Evolutionary conservation across 768 basidiomycete species (phyloP).

Genomic region (Vishniacozyma victoriae): DNA sequence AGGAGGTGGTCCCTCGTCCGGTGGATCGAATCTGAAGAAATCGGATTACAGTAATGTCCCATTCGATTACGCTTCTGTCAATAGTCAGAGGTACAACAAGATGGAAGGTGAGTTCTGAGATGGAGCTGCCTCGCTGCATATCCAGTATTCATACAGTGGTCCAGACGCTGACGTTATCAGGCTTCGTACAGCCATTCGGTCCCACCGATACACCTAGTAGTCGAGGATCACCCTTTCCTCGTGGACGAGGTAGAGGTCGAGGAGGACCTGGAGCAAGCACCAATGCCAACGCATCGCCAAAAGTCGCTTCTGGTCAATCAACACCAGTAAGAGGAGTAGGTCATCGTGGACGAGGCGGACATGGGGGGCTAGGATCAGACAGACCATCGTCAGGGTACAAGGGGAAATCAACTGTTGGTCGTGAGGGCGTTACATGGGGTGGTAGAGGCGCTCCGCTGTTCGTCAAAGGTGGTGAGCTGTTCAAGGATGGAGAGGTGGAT

Average conservation of each 20-base stretch:
- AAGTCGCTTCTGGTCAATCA: neutral
- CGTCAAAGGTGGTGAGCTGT: slow-evolving; percentile 45
- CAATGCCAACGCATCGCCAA: neutral
- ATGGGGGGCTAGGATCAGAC: slow-evolving; percentile 7
- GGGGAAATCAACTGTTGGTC: slow-evolving; percentile 14
- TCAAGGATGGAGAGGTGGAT: slow-evolving; percentile 42
- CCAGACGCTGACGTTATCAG: too few relatives aligned
- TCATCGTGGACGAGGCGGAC: slow-evolving; percentile 8
- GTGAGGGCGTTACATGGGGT: slow-evolving; percentile 18
- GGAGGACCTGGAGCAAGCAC: neutral
- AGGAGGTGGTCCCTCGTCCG: slow-evolving; percentile 5
- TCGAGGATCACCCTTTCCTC: slow-evolving; percentile 12
- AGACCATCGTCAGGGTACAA: slow-evolving; percentile 12
- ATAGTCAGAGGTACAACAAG: slow-evolving; percentile 31
- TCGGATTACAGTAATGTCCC: slow-evolving; percentile 31
- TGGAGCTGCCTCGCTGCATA: too few relatives aligned
- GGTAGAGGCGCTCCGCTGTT: slow-evolving; percentile 37
- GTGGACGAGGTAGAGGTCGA: slow-evolving; percentile 6
- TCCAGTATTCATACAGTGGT: too few relatives aligned
- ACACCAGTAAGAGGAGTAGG: too few relatives aligned
- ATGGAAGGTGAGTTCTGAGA: slow-evolving; percentile 31
- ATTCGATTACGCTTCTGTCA: slow-evolving; percentile 30
- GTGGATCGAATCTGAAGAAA: slow-evolving; percentile 7
- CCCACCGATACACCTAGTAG: slow-evolving; percentile 3
- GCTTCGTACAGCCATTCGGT: slow-evolving; percentile 25